phyloP scores from a whole-genome alignment of 2,329 filamentous ascomycete genomes.

The Xylaria sp. region DNA sequence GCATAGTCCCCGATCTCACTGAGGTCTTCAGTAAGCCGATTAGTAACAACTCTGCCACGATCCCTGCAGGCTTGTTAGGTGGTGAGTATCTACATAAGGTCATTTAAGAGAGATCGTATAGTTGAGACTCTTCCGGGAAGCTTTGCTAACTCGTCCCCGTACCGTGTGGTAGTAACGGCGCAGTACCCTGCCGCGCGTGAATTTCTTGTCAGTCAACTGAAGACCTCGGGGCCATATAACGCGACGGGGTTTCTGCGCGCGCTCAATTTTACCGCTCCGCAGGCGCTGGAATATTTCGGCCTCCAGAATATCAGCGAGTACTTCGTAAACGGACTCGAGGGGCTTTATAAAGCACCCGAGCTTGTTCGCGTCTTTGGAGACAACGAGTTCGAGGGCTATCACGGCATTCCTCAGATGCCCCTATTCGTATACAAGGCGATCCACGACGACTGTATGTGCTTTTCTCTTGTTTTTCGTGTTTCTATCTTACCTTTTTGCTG shows the following conservation, averaged over 20 bases:
- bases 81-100: constrained; percentile 10
- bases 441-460: constrained; percentile 16
- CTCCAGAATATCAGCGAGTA: constrained; percentile 14
- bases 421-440: constrained; percentile 27
- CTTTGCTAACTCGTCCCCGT: neutral
- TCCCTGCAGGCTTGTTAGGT: constrained; percentile 8
- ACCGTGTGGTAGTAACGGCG: constrained; percentile 9
- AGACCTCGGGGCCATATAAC: constrained; percentile 20
- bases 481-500: neutral
- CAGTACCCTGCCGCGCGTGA: constrained; percentile 20
- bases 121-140: neutral
- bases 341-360: neutral
- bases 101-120: too few species aligned
- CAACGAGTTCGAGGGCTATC: constrained; percentile 14
- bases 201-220: constrained; percentile 23
- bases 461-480: neutral
- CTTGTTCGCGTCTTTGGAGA: constrained; percentile 11
- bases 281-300: neutral
- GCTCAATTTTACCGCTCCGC: neutral
- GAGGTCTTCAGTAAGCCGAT: constrained; percentile 3
- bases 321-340: constrained; percentile 16
- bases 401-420: constrained; percentile 25
- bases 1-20: constrained; percentile 16
- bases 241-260: constrained; percentile 19
- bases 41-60: neutral